These are phyloP conservation scores for Andrographis paniculata DNA, from an alignment of 305 asterid genomes.

Conservation along the genomic window DNA sequence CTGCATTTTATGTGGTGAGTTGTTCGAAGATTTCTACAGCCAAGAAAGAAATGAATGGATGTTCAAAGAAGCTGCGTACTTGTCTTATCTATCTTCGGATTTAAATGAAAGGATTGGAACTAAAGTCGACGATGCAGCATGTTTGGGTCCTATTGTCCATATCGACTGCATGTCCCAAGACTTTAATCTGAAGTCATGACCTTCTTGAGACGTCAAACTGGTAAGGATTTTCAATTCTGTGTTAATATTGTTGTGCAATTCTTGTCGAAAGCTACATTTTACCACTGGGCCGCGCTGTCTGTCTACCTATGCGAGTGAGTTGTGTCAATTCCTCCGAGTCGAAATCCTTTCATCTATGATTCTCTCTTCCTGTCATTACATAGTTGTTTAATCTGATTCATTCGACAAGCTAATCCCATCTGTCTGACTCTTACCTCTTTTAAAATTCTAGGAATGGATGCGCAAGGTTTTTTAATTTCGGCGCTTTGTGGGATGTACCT, in stretches of 20 bases:
- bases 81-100: constrained; percentile 19
- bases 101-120: constrained; percentile 14
- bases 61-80: constrained; percentile 77
- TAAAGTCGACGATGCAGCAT: constrained; percentile 12
- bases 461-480: too few species aligned
- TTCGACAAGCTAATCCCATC: too few species aligned
- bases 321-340: too few species aligned
- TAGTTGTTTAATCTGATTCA: too few species aligned
- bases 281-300: too few species aligned
- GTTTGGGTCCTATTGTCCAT: constrained; percentile 40
- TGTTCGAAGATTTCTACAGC: constrained; percentile 73
- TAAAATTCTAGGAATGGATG: too few species aligned
- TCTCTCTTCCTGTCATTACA: too few species aligned
- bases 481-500: too few species aligned
- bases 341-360: too few species aligned
- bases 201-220: constrained; percentile 23
- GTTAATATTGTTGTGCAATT: not conserved
- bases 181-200: constrained; percentile 22
- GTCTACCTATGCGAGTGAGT: too few species aligned
- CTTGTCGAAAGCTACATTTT: too few species aligned
- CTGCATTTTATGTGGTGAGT: constrained; percentile 81
- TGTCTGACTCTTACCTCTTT: too few species aligned
- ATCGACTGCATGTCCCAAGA: constrained; percentile 35
- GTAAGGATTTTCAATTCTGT: constrained; percentile 22
- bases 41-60: constrained; percentile 69